phyloP scores from a whole-genome alignment of 352 stramenopile species.

The Saprolegnia parasitica region DNA sequence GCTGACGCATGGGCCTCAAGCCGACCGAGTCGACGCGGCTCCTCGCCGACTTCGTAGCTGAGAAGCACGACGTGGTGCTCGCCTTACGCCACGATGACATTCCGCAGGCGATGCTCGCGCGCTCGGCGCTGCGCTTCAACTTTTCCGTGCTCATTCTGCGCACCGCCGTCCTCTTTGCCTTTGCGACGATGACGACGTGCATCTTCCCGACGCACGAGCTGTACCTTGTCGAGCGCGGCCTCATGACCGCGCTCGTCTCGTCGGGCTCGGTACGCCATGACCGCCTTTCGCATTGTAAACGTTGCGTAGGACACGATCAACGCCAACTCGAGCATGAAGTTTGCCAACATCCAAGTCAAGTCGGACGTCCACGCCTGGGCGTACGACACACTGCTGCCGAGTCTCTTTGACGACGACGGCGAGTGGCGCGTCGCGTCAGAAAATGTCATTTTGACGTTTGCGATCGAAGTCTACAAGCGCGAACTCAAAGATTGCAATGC shows the following conservation, averaged over 20 bases:
- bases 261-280: not conserved
- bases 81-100: not conserved
- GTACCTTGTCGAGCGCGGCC: not conserved
- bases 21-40: not conserved
- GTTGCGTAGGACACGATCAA: constrained; percentile 16
- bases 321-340: constrained; percentile 8
- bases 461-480: not conserved
- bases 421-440: not conserved
- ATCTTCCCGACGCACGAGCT: not conserved
- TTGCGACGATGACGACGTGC: constrained; percentile 1
- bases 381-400: constrained; percentile 9
- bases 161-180: not conserved
- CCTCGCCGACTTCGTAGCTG: not conserved
- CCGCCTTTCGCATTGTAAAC: not conserved
- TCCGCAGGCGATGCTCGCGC: not conserved
- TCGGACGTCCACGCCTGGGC: constrained; percentile 11
- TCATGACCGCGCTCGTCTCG: not conserved
- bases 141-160: not conserved
- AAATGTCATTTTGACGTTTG: not conserved
- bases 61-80: not conserved
- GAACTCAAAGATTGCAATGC: not conserved
- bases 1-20: constrained; percentile 4
- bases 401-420: constrained; percentile 20
- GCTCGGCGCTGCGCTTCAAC: not conserved
- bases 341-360: constrained; percentile 21